Evolutionary conservation across 2,329 filamentous ascomycete genomes (phyloP).

Genomic region (Colletotrichum tropicale): DNA sequence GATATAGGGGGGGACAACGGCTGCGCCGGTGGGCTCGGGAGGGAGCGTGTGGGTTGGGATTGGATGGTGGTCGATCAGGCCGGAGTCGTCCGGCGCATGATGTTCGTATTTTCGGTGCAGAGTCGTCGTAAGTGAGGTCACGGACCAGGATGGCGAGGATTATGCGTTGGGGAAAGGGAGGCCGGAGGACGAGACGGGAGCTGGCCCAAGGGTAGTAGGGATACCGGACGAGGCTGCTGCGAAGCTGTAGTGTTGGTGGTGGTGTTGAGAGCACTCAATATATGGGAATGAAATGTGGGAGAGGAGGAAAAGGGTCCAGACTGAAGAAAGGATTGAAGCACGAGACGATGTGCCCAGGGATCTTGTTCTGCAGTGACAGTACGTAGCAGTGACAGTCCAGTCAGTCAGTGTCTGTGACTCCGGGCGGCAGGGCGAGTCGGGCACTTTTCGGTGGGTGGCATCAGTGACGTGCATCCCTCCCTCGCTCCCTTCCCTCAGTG

Average conservation of each 20-base stretch:
- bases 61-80: slow-evolving; percentile 3
- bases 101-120: slow-evolving; percentile 6
- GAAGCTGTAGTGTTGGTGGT: background rate
- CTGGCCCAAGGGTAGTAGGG: background rate
- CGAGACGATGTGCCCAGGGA: background rate
- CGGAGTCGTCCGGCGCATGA: slow-evolving; percentile 17
- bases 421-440: background rate
- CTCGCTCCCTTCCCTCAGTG: background rate
- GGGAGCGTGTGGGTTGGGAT: background rate
- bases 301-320: background rate
- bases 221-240: background rate
- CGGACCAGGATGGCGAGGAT: slow-evolving; percentile 2
- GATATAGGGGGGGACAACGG: background rate
- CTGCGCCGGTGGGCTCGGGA: background rate
- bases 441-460: background rate
- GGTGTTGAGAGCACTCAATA: background rate
- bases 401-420: background rate
- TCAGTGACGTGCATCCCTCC: slow-evolving; percentile 7
- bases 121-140: slow-evolving; percentile 10
- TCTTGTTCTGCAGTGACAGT: background rate
- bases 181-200: background rate
- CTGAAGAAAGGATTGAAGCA: background rate
- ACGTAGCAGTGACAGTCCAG: background rate
- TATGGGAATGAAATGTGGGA: background rate
- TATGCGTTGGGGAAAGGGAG: background rate